Percentiles rank a stretch among this genome's conserved stretches.
Evolutionary conservation across 1,139 yeast species (phyloP).

Genomic region (Scheffersomyces parashehatae): DNA sequence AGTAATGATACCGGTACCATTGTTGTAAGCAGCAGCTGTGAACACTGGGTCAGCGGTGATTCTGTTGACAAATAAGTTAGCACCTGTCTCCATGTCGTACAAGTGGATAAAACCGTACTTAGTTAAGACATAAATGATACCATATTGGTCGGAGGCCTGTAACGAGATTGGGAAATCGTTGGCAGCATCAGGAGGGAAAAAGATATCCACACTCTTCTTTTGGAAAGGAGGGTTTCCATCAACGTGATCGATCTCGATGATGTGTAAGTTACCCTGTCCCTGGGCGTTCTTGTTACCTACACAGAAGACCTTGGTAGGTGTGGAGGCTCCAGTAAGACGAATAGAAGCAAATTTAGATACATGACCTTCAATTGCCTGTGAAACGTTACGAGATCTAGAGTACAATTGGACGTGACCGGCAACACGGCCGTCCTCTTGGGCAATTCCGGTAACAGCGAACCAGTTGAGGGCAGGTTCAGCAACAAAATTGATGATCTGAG

Average conservation of each 20-base stretch:
- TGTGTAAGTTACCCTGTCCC: conserved; percentile 85
- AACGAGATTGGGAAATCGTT: conserved; percentile 96
- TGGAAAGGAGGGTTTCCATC: conserved; percentile 82
- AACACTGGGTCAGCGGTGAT: conserved; percentile 96
- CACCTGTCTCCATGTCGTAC: conserved; percentile 90
- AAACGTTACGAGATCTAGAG: conserved; percentile 83
- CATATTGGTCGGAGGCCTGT: conserved; percentile 82
- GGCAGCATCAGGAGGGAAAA: conserved; percentile 95
- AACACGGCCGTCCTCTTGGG: conserved; percentile 91
- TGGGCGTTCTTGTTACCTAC: conserved; percentile 86
- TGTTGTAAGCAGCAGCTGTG: conserved; percentile 77
- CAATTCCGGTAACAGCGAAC: conserved; percentile 95
- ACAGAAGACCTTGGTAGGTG: conserved; percentile 84
- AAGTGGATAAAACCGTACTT: conserved; percentile 96
- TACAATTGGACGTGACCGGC: conserved; percentile 96
- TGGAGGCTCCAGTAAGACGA: conserved; percentile 68
- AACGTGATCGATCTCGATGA: conserved; percentile 94
- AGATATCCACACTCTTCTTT: conserved; percentile 89
- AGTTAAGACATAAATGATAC: conserved; percentile 85
- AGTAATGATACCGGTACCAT: conserved; percentile 82
- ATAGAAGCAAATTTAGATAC: conserved; percentile 86
- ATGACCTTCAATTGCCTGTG: conserved; percentile 98
- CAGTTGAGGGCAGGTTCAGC: conserved; percentile 82
- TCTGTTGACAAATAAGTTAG: conserved; percentile 92
- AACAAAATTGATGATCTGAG: conserved; percentile 90